Conservation (phyloP, 305 asterid genomes). For the Fraxinus latifolia region DNA sequence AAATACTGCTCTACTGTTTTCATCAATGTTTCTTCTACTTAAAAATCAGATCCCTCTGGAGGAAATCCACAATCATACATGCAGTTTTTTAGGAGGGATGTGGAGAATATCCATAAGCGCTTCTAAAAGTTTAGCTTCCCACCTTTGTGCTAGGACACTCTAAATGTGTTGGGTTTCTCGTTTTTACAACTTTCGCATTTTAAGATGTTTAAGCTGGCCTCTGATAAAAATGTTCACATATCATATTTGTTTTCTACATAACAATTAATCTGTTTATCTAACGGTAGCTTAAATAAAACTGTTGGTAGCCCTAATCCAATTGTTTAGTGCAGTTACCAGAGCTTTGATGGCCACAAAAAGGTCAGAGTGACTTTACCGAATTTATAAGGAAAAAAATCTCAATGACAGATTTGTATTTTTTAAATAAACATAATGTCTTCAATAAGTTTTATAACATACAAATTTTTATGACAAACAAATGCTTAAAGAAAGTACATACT, state of each 20-base stretch:
- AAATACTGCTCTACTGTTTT: slow-evolving; percentile 80
- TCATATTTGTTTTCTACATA: not conserved
- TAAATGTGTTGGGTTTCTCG: not conserved
- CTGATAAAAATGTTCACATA: not conserved
- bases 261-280: not conserved
- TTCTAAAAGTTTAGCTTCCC: not conserved
- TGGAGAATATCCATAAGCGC: not conserved
- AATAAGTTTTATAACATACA: not conserved
- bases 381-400: not conserved
- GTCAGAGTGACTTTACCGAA: slow-evolving; percentile 53
- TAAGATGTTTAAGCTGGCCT: slow-evolving; percentile 7
- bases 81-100: slow-evolving; percentile 84
- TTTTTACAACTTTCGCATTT: not conserved
- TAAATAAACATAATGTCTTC: not conserved
- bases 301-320: slow-evolving; percentile 11
- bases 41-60: slow-evolving; percentile 78
- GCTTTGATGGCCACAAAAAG: slow-evolving; percentile 68
- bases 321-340: slow-evolving; percentile 60
- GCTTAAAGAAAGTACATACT: not conserved
- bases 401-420: not conserved
- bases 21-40: slow-evolving; percentile 91
- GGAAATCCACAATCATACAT: slow-evolving; percentile 60
- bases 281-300: not conserved
- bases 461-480: not conserved
- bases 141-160: not conserved